Evolutionary conservation across 345 rosid species (phyloP).

Genomic region (Moricandia moricandioides): DNA sequence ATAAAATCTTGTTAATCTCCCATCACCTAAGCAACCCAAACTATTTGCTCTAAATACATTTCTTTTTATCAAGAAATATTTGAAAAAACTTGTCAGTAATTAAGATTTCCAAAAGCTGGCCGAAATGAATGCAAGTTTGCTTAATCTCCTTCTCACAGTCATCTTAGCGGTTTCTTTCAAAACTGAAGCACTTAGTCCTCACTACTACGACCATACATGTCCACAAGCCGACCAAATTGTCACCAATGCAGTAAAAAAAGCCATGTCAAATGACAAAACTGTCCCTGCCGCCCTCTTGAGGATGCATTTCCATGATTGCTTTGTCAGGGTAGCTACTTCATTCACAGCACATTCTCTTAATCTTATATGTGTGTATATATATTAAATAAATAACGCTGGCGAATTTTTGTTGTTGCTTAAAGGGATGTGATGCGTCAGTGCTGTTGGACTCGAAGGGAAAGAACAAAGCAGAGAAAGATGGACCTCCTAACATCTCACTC

Average conservation of each 20-base stretch:
- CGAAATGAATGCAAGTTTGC: constrained; percentile 12
- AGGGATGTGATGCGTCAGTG: constrained; percentile 95
- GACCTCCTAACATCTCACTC: constrained; percentile 13
- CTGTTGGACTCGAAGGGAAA: constrained; percentile 63
- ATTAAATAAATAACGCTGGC: constrained; percentile 35
- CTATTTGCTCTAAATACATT: not conserved
- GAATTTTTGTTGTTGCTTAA: not conserved
- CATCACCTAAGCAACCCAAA: not conserved
- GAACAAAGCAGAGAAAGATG: constrained; percentile 24
- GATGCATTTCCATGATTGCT: constrained; percentile 55
- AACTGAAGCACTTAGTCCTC: not conserved
- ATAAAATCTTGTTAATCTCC: constrained; percentile 9
- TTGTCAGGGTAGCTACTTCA: not conserved
- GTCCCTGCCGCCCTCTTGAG: constrained; percentile 82
- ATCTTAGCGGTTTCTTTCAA: not conserved
- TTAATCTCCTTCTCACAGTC: constrained; percentile 15
- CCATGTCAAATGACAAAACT: constrained; percentile 63
- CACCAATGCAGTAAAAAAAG: constrained; percentile 53
- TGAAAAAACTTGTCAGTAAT: not conserved
- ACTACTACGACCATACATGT: constrained; percentile 54
- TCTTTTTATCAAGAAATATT: not conserved
- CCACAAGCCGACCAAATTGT: constrained; percentile 43
- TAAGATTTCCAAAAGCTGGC: not conserved
- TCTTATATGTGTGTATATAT: not conserved
- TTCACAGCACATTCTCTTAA: not conserved